Percentiles rank a stretch among this genome's conserved stretches.
Conservation (phyloP, 2,329 filamentous ascomycete species). For the Colletotrichum karsti region DNA sequence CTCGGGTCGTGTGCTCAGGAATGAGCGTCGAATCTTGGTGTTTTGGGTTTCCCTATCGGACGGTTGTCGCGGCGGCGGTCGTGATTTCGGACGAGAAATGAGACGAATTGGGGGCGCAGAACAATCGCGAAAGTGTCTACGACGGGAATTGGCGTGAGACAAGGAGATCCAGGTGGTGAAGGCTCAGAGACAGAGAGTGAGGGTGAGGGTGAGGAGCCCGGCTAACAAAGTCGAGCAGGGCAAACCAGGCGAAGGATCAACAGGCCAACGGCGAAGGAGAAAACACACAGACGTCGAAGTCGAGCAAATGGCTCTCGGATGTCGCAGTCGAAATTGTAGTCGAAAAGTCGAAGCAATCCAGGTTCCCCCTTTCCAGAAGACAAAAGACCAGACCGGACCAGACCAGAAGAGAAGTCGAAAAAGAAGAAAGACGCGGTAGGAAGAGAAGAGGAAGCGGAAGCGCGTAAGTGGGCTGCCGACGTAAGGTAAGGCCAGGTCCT, state of each 20-base stretch:
- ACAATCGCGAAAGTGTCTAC: not conserved
- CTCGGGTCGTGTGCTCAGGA: slow-evolving; percentile 8
- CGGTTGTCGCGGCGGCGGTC: not conserved
- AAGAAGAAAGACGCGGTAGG: slow-evolving; percentile 12
- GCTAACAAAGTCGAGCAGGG: not conserved
- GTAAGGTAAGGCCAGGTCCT: slow-evolving; percentile 17
- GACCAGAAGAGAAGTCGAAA: slow-evolving; percentile 18
- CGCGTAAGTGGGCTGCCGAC: slow-evolving; percentile 11
- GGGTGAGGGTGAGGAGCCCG: not conserved
- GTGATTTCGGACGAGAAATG: not conserved
- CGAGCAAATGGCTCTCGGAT: not conserved
- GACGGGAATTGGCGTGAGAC: not conserved
- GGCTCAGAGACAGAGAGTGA: not conserved
- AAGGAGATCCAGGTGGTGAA: not conserved
- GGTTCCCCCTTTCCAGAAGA: not conserved
- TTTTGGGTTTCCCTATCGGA: not conserved
- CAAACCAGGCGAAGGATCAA: not conserved
- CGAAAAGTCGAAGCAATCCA: not conserved
- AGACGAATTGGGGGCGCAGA: not conserved
- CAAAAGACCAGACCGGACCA: not conserved
- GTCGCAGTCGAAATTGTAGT: not conserved
- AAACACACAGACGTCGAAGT: not conserved
- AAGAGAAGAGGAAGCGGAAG: slow-evolving; percentile 16
- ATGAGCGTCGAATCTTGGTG: slow-evolving; percentile 12
- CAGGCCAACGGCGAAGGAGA: not conserved